A percentile compares a stretch with the other conserved stretches of the same genome.
phyloP scores from a whole-genome alignment of 2,329 filamentous ascomycete species.

The Aspergillus eucalypticola region DNA sequence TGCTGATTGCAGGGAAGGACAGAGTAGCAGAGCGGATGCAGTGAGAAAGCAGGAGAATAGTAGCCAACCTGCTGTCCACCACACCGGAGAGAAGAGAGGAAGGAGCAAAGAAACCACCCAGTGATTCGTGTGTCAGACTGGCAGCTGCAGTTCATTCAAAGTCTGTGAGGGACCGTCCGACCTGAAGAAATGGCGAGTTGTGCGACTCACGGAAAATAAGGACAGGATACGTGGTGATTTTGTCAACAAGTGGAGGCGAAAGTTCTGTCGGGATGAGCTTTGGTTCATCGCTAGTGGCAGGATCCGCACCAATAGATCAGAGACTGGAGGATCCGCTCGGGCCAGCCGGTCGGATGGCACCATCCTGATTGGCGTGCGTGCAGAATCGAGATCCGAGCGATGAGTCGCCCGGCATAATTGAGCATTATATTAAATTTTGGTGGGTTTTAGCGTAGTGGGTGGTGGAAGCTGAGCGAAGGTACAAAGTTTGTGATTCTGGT shows the following conservation, averaged over 20 bases:
- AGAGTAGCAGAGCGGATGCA: not conserved
- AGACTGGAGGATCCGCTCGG: too few species aligned
- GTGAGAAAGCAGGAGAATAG: not conserved
- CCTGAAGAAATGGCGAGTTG: not conserved
- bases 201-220: not conserved
- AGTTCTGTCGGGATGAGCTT: not conserved
- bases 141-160: not conserved
- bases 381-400: not conserved
- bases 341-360: not conserved
- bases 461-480: too few species aligned
- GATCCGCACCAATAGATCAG: not conserved
- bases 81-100: too few species aligned
- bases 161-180: slow-evolving; percentile 1
- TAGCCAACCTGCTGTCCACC: too few species aligned
- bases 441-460: too few species aligned
- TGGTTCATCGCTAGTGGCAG: not conserved
- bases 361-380: not conserved
- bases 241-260: not conserved
- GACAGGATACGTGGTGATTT: not conserved
- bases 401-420: not conserved
- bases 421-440: not conserved
- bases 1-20: too few species aligned
- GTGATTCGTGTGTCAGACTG: not conserved
- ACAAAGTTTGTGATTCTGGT: too few species aligned
- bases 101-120: too few species aligned